Evolutionary conservation across 1,284 basidiomycete species (phyloP).

Genomic region (Leccinum glutinopallens): DNA sequence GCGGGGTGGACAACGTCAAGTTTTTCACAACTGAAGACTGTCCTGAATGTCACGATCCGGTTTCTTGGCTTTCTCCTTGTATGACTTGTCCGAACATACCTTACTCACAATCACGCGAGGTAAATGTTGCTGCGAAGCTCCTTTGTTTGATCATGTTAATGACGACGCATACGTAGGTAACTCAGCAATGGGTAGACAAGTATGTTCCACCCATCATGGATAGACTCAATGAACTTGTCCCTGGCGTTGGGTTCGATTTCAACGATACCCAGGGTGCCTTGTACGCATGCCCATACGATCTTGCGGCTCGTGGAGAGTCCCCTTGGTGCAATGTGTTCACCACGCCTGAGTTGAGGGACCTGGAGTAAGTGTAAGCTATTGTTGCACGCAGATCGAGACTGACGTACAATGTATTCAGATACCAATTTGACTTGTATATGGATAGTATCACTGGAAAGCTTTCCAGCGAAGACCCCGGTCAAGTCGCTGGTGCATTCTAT

Average conservation of each 20-base stretch:
- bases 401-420: constrained; percentile 22
- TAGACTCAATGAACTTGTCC: constrained; percentile 40
- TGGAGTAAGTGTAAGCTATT: constrained; percentile 37
- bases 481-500: constrained; percentile 44
- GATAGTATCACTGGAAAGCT: constrained; percentile 45
- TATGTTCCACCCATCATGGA: constrained; percentile 46
- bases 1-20: constrained; percentile 2
- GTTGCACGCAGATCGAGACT: not conserved
- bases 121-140: constrained; percentile 2
- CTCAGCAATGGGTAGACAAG: constrained; percentile 39
- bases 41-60: constrained; percentile 29
- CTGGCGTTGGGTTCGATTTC: constrained; percentile 36
- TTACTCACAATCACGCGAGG: not conserved
- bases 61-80: constrained; percentile 36
- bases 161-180: constrained; percentile 23
- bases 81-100: constrained; percentile 11
- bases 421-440: constrained; percentile 47
- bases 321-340: constrained; percentile 48
- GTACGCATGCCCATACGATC: constrained; percentile 50
- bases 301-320: constrained; percentile 39
- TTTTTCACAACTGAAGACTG: constrained; percentile 20
- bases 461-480: constrained; percentile 39
- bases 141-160: not conserved
- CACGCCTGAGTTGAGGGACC: constrained; percentile 38
- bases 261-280: constrained; percentile 45